phyloP scores from a whole-genome alignment of 441 rosid genomes.

The Gossypium davidsonii region DNA sequence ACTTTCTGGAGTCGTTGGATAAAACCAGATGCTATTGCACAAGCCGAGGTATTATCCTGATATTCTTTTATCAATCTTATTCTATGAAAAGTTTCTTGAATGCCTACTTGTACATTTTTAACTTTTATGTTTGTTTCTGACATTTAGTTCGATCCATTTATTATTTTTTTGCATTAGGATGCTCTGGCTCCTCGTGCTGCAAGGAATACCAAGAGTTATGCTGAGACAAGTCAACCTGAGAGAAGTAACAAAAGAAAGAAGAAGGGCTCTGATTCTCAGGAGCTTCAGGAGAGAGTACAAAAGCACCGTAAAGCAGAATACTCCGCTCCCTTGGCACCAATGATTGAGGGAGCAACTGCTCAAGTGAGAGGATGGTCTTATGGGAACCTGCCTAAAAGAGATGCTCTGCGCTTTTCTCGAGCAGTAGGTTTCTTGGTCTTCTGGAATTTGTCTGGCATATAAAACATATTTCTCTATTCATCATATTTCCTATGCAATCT shows the following conservation, averaged over 20 bases:
- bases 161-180: slow-evolving; percentile 44
- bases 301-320: slow-evolving; percentile 84
- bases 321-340: slow-evolving; percentile 53
- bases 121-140: background rate
- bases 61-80: slow-evolving; percentile 15
- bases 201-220: slow-evolving; percentile 84
- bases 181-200: slow-evolving; percentile 97
- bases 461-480: background rate
- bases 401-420: slow-evolving; percentile 91
- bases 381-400: slow-evolving; percentile 94
- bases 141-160: background rate
- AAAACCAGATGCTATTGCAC: slow-evolving; percentile 84
- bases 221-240: slow-evolving; percentile 60
- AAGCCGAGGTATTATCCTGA: slow-evolving; percentile 62
- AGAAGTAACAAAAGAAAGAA: slow-evolving; percentile 79
- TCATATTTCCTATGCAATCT: background rate
- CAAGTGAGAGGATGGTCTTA: slow-evolving; percentile 98
- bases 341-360: slow-evolving; percentile 83
- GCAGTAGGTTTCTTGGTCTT: slow-evolving; percentile 45
- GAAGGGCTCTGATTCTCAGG: slow-evolving; percentile 66
- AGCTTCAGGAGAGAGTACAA: slow-evolving; percentile 55
- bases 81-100: slow-evolving; percentile 10
- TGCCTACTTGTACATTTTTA: background rate
- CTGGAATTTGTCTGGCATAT: background rate
- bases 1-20: slow-evolving; percentile 99